These are phyloP conservation scores for Pleurotus platypus DNA, from an alignment of 768 basidiomycete species.

Conservation along the genomic window DNA sequence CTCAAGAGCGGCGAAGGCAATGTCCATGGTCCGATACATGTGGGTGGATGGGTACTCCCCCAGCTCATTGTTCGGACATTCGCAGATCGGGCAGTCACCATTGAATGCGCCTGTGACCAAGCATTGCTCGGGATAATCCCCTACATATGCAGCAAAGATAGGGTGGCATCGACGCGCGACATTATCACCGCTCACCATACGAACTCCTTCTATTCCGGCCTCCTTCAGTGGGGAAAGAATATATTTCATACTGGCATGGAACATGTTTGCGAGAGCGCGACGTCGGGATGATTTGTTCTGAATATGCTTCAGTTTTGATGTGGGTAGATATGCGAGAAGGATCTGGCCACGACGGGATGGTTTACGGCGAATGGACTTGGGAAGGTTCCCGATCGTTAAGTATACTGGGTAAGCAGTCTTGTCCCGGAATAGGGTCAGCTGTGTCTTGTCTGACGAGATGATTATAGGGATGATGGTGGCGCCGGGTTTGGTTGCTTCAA, in stretches of 20 bases:
- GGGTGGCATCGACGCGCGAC: slow-evolving; percentile 24
- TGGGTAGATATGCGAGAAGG: slow-evolving; percentile 39
- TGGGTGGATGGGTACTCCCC: too few species aligned
- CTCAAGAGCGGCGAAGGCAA: too few species aligned
- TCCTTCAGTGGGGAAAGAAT: slow-evolving; percentile 24
- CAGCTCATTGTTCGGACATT: too few species aligned
- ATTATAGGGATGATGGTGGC: slow-evolving; percentile 33
- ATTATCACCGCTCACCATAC: slow-evolving; percentile 29
- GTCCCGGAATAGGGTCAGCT: slow-evolving; percentile 30
- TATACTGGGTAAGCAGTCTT: slow-evolving; percentile 41
- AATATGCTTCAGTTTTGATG: slow-evolving; percentile 24
- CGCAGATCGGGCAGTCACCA: too few species aligned
- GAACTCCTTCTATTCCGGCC: slow-evolving; percentile 25
- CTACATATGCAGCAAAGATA: slow-evolving; percentile 32
- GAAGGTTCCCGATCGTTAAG: slow-evolving; percentile 36
- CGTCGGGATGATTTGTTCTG: slow-evolving; percentile 22
- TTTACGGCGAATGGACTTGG: slow-evolving; percentile 25
- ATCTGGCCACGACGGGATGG: slow-evolving; percentile 28
- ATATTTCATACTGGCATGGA: slow-evolving; percentile 28
- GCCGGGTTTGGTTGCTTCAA: slow-evolving; percentile 15
- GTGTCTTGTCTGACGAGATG: slow-evolving; percentile 38
- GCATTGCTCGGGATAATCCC: slow-evolving; percentile 38
- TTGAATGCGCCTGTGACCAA: slow-evolving; percentile 11
- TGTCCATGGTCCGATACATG: too few species aligned
- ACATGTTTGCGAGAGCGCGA: slow-evolving; percentile 27